Percentiles rank a stretch among this genome's conserved stretches.
phyloP scores from a whole-genome alignment of 108 stramenopile genomes.

The Nitzschia inconspicua region DNA sequence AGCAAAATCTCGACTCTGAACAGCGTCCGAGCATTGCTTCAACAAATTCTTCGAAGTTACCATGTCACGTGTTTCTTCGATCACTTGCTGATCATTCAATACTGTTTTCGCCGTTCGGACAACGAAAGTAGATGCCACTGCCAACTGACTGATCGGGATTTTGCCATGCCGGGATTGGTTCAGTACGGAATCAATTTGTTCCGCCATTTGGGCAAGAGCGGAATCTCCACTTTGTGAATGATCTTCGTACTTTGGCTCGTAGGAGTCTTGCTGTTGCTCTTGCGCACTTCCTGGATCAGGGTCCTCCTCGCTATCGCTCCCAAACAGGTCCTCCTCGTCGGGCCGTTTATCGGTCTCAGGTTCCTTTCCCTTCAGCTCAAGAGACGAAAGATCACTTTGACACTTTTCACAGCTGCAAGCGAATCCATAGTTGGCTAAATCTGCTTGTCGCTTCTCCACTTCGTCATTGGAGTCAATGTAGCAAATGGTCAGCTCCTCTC shows the following conservation, averaged over 20 bases:
- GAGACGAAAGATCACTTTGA: conserved; percentile 24
- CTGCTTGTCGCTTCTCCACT: conserved; percentile 42
- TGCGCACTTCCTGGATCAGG: background rate
- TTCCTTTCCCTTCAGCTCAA: background rate
- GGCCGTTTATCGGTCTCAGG: background rate
- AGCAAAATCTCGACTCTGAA: conserved; percentile 25
- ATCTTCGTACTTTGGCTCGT: too few species aligned
- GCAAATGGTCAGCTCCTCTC: conserved; percentile 82
- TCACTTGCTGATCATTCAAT: background rate
- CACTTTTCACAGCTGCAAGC: conserved; percentile 64
- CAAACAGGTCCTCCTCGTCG: conserved; percentile 33
- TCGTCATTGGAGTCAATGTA: conserved; percentile 57
- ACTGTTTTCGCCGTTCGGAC: background rate
- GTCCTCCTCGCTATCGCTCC: conserved; percentile 17
- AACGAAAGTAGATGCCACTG: conserved; percentile 28
- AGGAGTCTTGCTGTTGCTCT: background rate
- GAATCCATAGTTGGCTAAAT: conserved; percentile 78
- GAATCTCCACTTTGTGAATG: conserved; percentile 22
- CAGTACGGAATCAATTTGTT: conserved; percentile 26
- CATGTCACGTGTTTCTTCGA: background rate
- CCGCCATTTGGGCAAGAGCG: conserved; percentile 8
- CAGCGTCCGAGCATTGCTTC: background rate
- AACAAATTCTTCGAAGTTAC: background rate
- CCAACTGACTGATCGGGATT: conserved; percentile 30
- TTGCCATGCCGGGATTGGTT: conserved; percentile 26